phyloP scores from a whole-genome alignment of 805 yeast species.

The Starmerella kuoi region DNA sequence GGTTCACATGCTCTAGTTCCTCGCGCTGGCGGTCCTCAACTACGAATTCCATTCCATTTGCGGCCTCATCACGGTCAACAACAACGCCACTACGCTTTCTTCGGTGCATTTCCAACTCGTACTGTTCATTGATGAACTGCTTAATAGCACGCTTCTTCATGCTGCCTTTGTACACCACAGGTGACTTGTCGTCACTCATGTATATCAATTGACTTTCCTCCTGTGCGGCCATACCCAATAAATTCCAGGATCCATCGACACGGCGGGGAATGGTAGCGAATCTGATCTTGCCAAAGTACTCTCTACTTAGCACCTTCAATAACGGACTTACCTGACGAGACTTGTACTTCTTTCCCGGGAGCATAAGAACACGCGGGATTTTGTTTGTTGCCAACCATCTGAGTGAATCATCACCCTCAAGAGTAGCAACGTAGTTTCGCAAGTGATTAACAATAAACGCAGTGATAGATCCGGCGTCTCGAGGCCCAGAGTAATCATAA shows the following conservation, averaged over 20 bases:
- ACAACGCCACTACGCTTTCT: conserved; percentile 11
- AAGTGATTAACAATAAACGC: conserved; percentile 24
- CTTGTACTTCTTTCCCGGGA: conserved; percentile 23
- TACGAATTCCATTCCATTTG: conserved; percentile 22
- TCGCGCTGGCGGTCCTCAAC: conserved; percentile 21
- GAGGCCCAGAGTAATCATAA: conserved; percentile 26
- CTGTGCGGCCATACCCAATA: conserved; percentile 20
- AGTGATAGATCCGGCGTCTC: conserved; percentile 24
- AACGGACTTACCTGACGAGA: conserved; percentile 25
- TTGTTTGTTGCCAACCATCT: conserved; percentile 22
- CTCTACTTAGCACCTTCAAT: conserved; percentile 25
- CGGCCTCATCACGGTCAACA: conserved; percentile 16
- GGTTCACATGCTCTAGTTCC: conserved; percentile 18
- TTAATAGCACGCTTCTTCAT: conserved; percentile 22
- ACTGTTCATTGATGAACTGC: conserved; percentile 24
- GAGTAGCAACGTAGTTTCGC: conserved; percentile 25
- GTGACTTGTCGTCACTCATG: conserved; percentile 21
- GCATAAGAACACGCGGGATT: conserved; percentile 25
- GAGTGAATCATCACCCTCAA: conserved; percentile 19
- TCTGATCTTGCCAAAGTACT: conserved; percentile 24
- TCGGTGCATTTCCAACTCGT: conserved; percentile 21
- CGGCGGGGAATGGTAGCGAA: conserved; percentile 26
- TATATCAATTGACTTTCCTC: conserved; percentile 23
- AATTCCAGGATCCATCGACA: conserved; percentile 22
- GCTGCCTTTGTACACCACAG: conserved; percentile 25